Percentiles rank a stretch among this genome's conserved stretches.
These are phyloP conservation scores for Nicotiana undulata DNA, from an alignment of 257 asterid species.

Conservation along the genomic window DNA sequence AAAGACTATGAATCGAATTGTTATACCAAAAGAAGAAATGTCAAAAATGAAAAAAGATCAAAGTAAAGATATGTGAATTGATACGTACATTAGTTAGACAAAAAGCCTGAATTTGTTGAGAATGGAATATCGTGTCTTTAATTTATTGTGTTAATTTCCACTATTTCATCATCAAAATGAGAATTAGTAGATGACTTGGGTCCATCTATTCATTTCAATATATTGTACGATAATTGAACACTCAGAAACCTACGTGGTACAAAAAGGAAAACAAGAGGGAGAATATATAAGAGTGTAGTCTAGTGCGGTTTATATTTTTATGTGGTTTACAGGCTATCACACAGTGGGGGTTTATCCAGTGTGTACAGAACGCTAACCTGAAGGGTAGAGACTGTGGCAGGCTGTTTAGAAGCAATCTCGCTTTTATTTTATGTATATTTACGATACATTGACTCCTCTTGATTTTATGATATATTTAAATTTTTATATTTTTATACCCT, in stretches of 20 bases:
- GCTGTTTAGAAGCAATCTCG: too few relatives aligned
- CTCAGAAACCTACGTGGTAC: background rate
- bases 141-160: background rate
- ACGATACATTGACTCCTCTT: too few relatives aligned
- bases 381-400: too few relatives aligned
- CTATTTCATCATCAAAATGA: background rate
- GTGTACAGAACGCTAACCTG: too few relatives aligned
- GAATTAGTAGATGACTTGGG: background rate
- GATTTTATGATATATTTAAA: too few relatives aligned
- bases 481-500: too few relatives aligned
- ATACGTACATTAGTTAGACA: background rate
- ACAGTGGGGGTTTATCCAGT: too few relatives aligned
- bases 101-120: background rate
- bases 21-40: background rate
- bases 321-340: too few relatives aligned
- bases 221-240: background rate
- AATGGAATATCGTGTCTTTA: background rate
- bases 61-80: background rate
- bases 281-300: too few relatives aligned
- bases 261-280: background rate
- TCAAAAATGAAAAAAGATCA: background rate
- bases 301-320: too few relatives aligned
- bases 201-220: background rate
- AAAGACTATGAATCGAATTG: background rate
- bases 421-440: too few relatives aligned